phyloP scores from a whole-genome alignment of 2,329 filamentous ascomycete species.

The Fusarium buharicum region DNA sequence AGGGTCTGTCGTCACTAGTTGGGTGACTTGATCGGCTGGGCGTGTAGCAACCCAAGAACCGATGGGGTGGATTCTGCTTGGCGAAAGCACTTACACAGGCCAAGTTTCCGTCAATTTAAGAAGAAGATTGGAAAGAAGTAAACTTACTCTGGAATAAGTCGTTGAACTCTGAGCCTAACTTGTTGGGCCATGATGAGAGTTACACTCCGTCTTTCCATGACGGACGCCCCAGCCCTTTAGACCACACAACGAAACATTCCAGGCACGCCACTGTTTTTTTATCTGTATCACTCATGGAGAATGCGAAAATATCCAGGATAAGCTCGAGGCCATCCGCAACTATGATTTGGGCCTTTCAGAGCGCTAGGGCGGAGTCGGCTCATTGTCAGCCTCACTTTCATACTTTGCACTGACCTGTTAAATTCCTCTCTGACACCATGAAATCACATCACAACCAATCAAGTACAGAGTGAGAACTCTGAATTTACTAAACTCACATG shows the following conservation, averaged over 20 bases:
- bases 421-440: not conserved
- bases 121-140: not conserved
- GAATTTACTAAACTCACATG: slow-evolving; percentile 10
- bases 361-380: slow-evolving; percentile 2
- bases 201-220: not conserved
- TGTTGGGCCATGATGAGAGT: slow-evolving; percentile 18
- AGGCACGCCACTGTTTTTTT: not conserved
- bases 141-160: not conserved
- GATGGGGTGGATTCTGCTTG: slow-evolving; percentile 7
- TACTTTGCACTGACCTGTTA: not conserved
- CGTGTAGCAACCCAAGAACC: slow-evolving; percentile 2
- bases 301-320: not conserved
- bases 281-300: not conserved
- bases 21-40: not conserved
- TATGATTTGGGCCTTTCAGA: slow-evolving; percentile 7
- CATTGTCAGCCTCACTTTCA: slow-evolving; percentile 32
- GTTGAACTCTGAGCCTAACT: slow-evolving; percentile 6
- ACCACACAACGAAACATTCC: not conserved
- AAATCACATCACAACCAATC: slow-evolving; percentile 6
- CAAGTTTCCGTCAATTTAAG: not conserved
- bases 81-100: not conserved
- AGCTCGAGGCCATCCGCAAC: not conserved
- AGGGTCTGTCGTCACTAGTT: slow-evolving; percentile 3
- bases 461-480: not conserved
- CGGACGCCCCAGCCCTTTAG: not conserved